Evolutionary conservation across 2,329 filamentous ascomycete species (phyloP), one percentile per base, ranked within the genome.

Genomic region (Chrysosporium keratinophilum): DNA sequence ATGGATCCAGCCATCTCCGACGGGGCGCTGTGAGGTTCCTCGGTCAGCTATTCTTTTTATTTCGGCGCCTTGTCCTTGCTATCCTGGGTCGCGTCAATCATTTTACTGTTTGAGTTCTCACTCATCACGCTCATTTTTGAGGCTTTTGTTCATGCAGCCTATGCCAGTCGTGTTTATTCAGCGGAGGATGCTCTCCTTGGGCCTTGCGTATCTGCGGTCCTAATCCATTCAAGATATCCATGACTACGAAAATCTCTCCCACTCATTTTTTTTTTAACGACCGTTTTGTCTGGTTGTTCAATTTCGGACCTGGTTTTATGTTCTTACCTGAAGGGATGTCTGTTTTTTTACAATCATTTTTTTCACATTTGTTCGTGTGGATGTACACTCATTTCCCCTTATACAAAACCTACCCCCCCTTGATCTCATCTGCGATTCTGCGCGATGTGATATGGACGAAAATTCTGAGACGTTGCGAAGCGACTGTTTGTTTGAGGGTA

Each of bases 151-250:
- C 23, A 15, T 42, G 11, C 31, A 19, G 28, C 28, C 34, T n/a
- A 10, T 51, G 49, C 33, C 12, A 49, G 33, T 44, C 31, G 33
- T 51, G 49, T 43, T 42, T 43, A n/a, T 50, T 34, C 40, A 35
- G 49, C 39, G 39, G 40, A 44, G 28, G 31, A 51, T 43, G 28
- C 28, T 51, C 17, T 17, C 19, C 44, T 44, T 44, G n/a, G 31
- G 40, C 49, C 19, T 34, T 34, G 15, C 19, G 3, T 6, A 37
- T 44, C 23, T 37, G 40, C 40, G 39, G 49, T 12, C 31, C 31
- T 40, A 35, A 45, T 46, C 40, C 41, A 40, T 46, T 46, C 42
- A 52, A 52, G 50, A 46, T 52, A 45, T 52, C 43, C 50, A 52
- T 40, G 50, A 52, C 42, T 46, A 52, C 42, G 50, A 52, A 45